Base-by-base conservation (phyloP, 2,329 filamentous ascomycete species). In the Cladophialophora chaetospira region DNA sequence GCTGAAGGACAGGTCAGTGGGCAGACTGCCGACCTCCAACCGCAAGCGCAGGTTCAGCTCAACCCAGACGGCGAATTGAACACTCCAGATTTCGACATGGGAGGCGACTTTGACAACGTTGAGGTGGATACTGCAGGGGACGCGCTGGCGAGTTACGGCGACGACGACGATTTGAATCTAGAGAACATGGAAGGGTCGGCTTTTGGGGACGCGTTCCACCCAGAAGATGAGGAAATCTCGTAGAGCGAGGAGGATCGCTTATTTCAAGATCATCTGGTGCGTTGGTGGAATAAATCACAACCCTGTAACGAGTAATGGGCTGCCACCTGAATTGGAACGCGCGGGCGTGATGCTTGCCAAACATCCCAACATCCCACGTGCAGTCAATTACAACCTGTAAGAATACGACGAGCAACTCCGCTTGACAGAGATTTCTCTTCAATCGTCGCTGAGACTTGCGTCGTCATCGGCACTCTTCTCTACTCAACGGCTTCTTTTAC, bases 161-260 rank as follows among this genome's bases (percentile, higher is more conserved):
- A 82, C 13, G 81, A 83, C 11, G 78, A 82, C 48, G 70, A 79
- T 53, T 71, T 79, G 3, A 79, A 79, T 63, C 69, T 80, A 38
- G 83, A 81, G 6, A 87, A 87, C 61, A 82, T 91, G 77, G 88
- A 90, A 44, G 88, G 91, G 67, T 90, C 87, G 31, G 89, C 88
- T 1, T 94, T 94, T 74, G 89, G 88, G 2, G 88, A 94, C 65
- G 89, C 89, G 0, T 90, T 93, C 72, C 88, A 91, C 62, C 77
- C 77, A 13, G 78, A 81, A 60, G 73, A 75, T 56, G 72, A 76
- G 28, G 61, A 63, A 10, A 62, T 63, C 36, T 61, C 58, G 25
- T 65, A 59, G 48, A n/a, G 26, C 40, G 33, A 51, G 53, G 23
- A n/a, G 6, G 25, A 29, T 11, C 23, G 4, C 3, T 4, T 40